Conservation (phyloP, 306 rosid genomes). For the Psophocarpus tetragonolobus region DNA sequence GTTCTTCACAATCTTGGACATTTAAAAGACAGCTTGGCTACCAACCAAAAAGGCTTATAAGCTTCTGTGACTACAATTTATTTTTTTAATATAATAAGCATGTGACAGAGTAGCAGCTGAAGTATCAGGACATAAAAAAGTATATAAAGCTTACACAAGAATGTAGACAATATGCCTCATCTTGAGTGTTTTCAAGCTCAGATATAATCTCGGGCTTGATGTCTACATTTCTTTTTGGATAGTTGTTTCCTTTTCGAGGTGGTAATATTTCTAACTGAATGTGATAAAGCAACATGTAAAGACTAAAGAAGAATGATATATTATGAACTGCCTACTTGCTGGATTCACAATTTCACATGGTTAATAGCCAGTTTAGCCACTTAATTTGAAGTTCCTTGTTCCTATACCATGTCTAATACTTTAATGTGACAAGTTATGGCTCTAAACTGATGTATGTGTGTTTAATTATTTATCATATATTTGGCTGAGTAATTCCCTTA, state of each 20-base stretch:
- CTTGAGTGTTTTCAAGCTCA: conserved; percentile 76
- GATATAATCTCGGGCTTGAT: conserved; percentile 65
- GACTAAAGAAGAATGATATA: too few relatives aligned
- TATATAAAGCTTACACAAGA: conserved; percentile 61
- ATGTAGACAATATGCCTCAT: conserved; percentile 69
- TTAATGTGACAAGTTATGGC: too few relatives aligned
- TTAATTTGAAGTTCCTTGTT: too few relatives aligned
- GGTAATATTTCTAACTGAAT: too few relatives aligned
- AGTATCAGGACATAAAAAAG: conserved; percentile 6
- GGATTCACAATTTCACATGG: too few relatives aligned
- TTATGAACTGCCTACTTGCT: too few relatives aligned
- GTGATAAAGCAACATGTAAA: too few relatives aligned
- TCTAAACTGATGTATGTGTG: too few relatives aligned
- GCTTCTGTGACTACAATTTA: conserved; percentile 84
- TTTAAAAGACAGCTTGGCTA: conserved; percentile 95
- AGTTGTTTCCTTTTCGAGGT: conserved; percentile 96
- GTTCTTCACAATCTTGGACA: conserved; percentile 95
- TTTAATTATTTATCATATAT: too few relatives aligned
- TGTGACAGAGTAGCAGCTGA: conserved; percentile 20
- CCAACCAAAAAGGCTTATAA: conserved; percentile 99
- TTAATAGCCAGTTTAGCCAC: too few relatives aligned
- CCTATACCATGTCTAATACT: too few relatives aligned
- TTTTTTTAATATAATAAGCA: conserved; percentile 23
- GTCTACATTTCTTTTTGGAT: conserved; percentile 83
- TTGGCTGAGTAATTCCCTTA: too few relatives aligned